Evolutionary conservation across 345 rosid genomes (phyloP).

Genomic region (Odontarrhena argentea): DNA sequence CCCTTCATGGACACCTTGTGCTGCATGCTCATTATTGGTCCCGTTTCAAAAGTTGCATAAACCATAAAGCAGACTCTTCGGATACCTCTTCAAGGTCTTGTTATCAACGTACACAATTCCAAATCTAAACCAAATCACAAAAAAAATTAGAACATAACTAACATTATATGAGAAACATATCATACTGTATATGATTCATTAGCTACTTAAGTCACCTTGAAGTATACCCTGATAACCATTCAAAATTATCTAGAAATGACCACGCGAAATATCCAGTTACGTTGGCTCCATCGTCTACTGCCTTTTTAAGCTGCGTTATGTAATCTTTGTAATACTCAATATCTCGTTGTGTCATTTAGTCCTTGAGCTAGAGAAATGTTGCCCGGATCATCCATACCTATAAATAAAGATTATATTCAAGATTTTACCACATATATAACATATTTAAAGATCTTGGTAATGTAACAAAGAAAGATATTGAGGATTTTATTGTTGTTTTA

Average conservation of each 20-base stretch:
- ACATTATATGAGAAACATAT: neutral
- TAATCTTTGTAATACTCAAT: conserved; percentile 71
- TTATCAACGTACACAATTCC: conserved; percentile 90
- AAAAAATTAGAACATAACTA: neutral
- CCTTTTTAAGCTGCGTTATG: conserved; percentile 80
- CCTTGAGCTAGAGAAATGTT: conserved; percentile 66
- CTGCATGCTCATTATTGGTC: too few species aligned
- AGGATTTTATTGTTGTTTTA: conserved; percentile 16
- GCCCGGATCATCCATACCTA: conserved; percentile 95
- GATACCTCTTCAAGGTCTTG: conserved; percentile 70
- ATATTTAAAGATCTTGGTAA: neutral
- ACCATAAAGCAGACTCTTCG: conserved; percentile 96
- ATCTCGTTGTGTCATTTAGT: conserved; percentile 77
- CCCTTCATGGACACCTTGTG: too few species aligned
- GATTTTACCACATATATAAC: neutral
- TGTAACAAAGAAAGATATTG: neutral
- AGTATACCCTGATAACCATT: conserved; percentile 92
- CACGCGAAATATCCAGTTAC: conserved; percentile 86
- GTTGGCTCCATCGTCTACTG: conserved; percentile 80
- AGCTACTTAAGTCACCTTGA: conserved; percentile 46
- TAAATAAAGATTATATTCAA: neutral
- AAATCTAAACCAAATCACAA: conserved; percentile 40
- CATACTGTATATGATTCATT: neutral
- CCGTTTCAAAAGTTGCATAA: conserved; percentile 56
- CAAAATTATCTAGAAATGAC: conserved; percentile 95